Evolutionary conservation across 305 asterid species (phyloP), one percentile per base, ranked within the genome.

Genomic region (Nicotiana rustica): DNA sequence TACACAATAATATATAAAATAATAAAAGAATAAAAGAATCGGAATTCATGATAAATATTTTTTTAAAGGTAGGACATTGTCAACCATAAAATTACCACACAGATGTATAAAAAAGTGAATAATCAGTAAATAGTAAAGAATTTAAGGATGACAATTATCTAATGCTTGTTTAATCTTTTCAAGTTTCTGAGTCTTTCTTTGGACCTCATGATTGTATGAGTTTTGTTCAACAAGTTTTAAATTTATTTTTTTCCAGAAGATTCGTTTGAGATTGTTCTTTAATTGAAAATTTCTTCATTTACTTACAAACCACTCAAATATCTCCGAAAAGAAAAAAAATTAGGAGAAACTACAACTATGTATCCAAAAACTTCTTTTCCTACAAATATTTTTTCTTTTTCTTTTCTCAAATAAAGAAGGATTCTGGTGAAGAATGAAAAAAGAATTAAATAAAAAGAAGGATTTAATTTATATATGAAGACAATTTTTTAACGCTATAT

Each of bases 51-150:
- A 41, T 41, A 70, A 70, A 36, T 68, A 36, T 41, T 41, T 69
- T 18, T 44, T 3, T 70, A 70, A 44, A 70, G 10, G 2, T 70
- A 19, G 31, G 78, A 70, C 12, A 0, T 55, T 13, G 17, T 55
- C 60, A 55, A 55, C 60, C 5, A 4, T 14, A 55, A 4, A 14
- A 14, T 0, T 12, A 13, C 2, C 59, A 0, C n/a, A 3, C 4
- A 55, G 60, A 55, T 4, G 3, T 55, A 55, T 4, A n/a, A 17
- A n/a, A 17, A 15, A n/a, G 56, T 38, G 4, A n/a, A 4, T 9
- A 68, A 68, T 67, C 52, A 67, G 49, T 17, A 33, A 67, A 35
- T 67, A 67, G 5, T 35, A 68, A 68, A 68, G 15, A 68, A 36
- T 17, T 68, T 68, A 68, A 68, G 17, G 29, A 68, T 38, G 5